Evolutionary conservation across 805 yeast genomes (phyloP).

Genomic region (Saturnispora silvae): DNA sequence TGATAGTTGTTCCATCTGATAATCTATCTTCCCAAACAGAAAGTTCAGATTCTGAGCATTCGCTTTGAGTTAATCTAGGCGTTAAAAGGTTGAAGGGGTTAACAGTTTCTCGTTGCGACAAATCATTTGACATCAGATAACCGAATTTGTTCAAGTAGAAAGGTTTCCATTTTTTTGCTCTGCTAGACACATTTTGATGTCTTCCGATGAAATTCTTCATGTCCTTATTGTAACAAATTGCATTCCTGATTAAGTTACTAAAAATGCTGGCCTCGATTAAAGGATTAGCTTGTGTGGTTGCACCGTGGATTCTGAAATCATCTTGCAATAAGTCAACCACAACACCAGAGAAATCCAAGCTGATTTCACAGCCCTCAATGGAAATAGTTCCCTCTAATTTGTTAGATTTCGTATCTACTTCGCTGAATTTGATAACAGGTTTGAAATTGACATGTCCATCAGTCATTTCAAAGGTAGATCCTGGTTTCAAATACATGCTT

Average conservation of each 20-base stretch:
- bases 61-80: slow-evolving; percentile 6
- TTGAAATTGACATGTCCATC: slow-evolving; percentile 1
- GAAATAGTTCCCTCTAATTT: not conserved
- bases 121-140: slow-evolving; percentile 12
- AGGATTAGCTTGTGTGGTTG: slow-evolving; percentile 10
- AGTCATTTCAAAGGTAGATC: slow-evolving; percentile 2
- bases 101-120: not conserved
- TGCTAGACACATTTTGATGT: slow-evolving; percentile 11
- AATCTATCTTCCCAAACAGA: slow-evolving; percentile 5
- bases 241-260: slow-evolving; percentile 22
- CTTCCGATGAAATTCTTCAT: slow-evolving; percentile 20
- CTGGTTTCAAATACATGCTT: slow-evolving; percentile 5
- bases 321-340: slow-evolving; percentile 22
- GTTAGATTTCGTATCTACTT: not conserved
- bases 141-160: slow-evolving; percentile 23
- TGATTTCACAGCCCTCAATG: not conserved
- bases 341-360: slow-evolving; percentile 14
- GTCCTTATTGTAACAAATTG: slow-evolving; percentile 19
- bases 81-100: not conserved
- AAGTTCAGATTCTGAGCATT: slow-evolving; percentile 6
- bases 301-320: slow-evolving; percentile 21
- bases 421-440: slow-evolving; percentile 5
- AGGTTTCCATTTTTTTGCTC: slow-evolving; percentile 19
- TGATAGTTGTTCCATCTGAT: not conserved
- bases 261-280: slow-evolving; percentile 24